Evolutionary conservation across 1,139 yeast genomes (phyloP).

Genomic region (Protomyces gravidus): DNA sequence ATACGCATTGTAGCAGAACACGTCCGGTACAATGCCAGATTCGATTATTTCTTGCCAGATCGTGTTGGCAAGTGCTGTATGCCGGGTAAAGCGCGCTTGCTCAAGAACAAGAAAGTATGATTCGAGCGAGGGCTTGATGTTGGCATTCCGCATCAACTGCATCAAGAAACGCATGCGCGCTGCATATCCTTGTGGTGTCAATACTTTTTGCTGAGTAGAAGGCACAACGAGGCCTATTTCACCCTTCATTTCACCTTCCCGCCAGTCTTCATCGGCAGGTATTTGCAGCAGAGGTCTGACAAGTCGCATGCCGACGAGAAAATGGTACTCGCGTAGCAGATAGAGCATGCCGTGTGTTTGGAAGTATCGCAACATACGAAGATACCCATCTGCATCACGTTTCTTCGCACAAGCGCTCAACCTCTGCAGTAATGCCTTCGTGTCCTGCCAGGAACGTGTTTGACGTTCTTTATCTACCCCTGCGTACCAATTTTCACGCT

Average conservation of each 20-base stretch:
- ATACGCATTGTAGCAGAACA: constrained; percentile 16
- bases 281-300: not conserved
- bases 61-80: not conserved
- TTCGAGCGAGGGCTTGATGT: not conserved
- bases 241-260: not conserved
- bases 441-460: not conserved
- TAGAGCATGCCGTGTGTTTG: not conserved
- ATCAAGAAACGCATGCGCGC: not conserved
- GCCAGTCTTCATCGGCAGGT: not conserved
- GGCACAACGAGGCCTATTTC: not conserved
- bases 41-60: constrained; percentile 10
- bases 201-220: not conserved
- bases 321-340: not conserved
- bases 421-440: not conserved
- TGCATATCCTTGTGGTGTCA: not conserved
- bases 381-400: not conserved
- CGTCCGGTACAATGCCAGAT: constrained; percentile 13
- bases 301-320: not conserved
- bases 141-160: not conserved
- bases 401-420: not conserved
- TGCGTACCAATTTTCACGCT: not conserved
- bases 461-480: not conserved
- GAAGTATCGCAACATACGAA: not conserved
- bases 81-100: not conserved
- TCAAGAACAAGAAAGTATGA: not conserved